Evolutionary conservation across 2,329 filamentous ascomycete species (phyloP).

Genomic region (Berkeleyomyces basicola): DNA sequence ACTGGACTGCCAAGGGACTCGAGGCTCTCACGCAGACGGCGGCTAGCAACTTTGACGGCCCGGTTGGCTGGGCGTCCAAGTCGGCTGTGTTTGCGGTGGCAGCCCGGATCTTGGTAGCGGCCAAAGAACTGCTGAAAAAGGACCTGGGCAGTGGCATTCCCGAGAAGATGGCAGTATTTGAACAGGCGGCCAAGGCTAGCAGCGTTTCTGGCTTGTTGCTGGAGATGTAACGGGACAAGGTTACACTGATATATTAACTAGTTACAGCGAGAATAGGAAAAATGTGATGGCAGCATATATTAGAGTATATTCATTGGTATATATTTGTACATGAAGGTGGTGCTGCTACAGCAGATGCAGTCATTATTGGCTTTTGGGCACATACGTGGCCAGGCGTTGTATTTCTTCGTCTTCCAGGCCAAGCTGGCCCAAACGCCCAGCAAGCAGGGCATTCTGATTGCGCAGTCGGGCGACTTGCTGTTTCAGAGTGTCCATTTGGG

Average conservation of each 20-base stretch:
- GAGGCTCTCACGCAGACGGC: slow-evolving; percentile 15
- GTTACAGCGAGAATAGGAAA: background rate
- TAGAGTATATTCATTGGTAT: background rate
- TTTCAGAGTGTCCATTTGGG: slow-evolving; percentile 35
- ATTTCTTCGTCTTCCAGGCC: slow-evolving; percentile 16
- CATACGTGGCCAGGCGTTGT: background rate
- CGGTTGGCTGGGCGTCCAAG: slow-evolving; percentile 57
- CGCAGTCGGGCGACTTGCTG: slow-evolving; percentile 41
- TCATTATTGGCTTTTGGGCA: background rate
- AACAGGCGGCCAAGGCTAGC: slow-evolving; percentile 5
- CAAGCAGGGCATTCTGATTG: slow-evolving; percentile 41
- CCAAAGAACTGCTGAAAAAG: slow-evolving; percentile 21
- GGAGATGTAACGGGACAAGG: slow-evolving; percentile 9
- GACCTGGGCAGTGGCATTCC: slow-evolving; percentile 14
- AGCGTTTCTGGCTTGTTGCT: slow-evolving; percentile 15
- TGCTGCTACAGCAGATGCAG: background rate
- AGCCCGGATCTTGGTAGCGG: slow-evolving; percentile 28
- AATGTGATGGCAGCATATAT: background rate
- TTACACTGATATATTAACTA: background rate
- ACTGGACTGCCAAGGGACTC: slow-evolving; percentile 38
- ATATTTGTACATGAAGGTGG: background rate
- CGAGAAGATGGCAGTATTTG: slow-evolving; percentile 10
- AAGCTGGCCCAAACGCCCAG: slow-evolving; percentile 34
- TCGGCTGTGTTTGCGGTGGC: slow-evolving; percentile 49
- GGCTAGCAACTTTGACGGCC: slow-evolving; percentile 32